These are phyloP conservation scores for Nicotiana tabacum DNA, from an alignment of 257 asterid species.

Conservation along the genomic window DNA sequence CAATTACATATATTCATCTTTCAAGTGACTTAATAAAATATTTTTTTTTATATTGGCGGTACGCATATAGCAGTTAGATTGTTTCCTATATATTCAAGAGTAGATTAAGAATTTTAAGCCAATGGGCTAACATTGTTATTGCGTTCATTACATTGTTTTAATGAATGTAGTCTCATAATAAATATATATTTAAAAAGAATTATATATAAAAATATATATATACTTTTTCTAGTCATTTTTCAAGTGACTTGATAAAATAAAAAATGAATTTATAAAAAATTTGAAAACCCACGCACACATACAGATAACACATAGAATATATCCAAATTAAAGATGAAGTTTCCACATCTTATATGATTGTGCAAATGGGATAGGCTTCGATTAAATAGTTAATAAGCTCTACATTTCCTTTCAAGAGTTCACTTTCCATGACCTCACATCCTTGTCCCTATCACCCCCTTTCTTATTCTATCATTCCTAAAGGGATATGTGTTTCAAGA, in stretches of 20 bases:
- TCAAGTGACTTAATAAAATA: too few relatives aligned
- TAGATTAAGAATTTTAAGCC: background rate
- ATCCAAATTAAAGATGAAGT: slow-evolving; percentile 9
- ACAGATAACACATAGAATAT: background rate
- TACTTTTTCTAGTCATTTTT: too few relatives aligned
- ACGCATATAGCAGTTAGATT: too few relatives aligned
- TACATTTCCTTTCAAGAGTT: slow-evolving; percentile 14
- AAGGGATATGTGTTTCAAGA: background rate
- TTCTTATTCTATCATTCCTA: background rate
- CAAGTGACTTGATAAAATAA: too few relatives aligned
- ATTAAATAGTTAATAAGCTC: slow-evolving; percentile 16
- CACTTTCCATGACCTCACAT: slow-evolving; percentile 1
- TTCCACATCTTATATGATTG: slow-evolving; percentile 16
- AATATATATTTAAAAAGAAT: too few relatives aligned
- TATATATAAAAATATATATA: too few relatives aligned
- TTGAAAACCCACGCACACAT: background rate
- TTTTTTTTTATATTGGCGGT: too few relatives aligned
- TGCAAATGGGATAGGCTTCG: background rate
- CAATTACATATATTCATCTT: too few relatives aligned
- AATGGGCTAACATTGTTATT: too few relatives aligned
- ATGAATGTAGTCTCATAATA: too few relatives aligned
- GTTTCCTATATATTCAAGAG: background rate
- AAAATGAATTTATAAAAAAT: background rate
- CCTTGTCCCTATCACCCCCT: slow-evolving; percentile 11
- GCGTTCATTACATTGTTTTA: too few relatives aligned